These are phyloP conservation scores for Microcos paniculata DNA, from an alignment of 345 rosid genomes.

Conservation along the genomic window DNA sequence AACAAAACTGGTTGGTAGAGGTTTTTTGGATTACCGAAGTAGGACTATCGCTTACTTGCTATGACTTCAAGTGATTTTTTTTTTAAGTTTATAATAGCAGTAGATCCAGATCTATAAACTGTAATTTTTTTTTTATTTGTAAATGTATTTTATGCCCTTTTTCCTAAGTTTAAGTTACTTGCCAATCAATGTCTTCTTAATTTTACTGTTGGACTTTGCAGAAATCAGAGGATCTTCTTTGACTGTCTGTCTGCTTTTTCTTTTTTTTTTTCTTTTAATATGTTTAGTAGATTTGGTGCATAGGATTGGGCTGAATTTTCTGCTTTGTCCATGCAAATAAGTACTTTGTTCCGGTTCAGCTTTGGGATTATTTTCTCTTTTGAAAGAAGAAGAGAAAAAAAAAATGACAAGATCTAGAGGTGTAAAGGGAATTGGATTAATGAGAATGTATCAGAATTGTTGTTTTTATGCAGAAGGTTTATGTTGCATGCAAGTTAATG, in stretches of 20 bases:
- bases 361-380: neutral
- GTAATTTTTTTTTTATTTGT: neutral
- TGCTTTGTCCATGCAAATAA: neutral
- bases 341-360: neutral
- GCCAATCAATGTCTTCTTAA: neutral
- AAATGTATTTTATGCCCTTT: neutral
- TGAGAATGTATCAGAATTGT: neutral
- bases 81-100: neutral
- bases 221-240: neutral
- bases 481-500: neutral
- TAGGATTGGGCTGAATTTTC: neutral
- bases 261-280: too few species aligned
- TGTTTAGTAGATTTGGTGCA: conserved; percentile 3
- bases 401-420: neutral
- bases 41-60: neutral
- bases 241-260: neutral
- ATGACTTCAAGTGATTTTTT: neutral
- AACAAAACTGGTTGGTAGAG: neutral
- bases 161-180: neutral
- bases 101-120: neutral
- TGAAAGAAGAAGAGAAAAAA: neutral
- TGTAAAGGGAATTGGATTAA: neutral
- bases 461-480: neutral
- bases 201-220: neutral
- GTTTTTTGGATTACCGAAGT: neutral